Evolutionary conservation across 345 rosid genomes (phyloP), one percentile per base, ranked within the genome.

Genomic region (Erucastrum elatum): DNA sequence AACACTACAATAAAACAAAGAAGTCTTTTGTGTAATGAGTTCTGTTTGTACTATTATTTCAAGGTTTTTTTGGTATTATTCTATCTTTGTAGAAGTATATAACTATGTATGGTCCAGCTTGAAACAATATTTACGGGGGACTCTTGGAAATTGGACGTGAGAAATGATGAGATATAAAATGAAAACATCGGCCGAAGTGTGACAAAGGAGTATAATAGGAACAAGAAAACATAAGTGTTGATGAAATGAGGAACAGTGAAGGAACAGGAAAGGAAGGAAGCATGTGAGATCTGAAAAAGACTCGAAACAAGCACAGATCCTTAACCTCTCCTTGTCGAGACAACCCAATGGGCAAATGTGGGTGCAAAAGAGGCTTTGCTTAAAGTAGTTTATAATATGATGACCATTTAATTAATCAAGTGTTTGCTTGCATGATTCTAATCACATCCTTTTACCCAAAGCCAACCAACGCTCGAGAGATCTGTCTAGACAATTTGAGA

Each of bases 231-330:
- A 68, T 74, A 74, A 75, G 72, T 80, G 79, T 75, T 30, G 58
- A 61, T 68, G 75, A 75, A 70, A 75, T 27, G 62, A 75, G 83
- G 83, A 80, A 75, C 82, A 80, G 44, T 9, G 15, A 69, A 80
- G 79, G 67, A 80, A 80, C 83, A 80, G 64, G 79, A 75, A 75
- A 80, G 75, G 39, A 64, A 69, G 25, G 56, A 75, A 70, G 68
- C 83, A 80, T 80, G 83, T 80, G 83, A 75, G 82, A 53, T 27
- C 70, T 41, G 79, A 75, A 51, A 80, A 69, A 68, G 79, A 80
- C 70, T 10, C 70, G 63, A 56, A 68, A 63, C 72, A 75, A 74
- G 75, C 70, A 69, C 75, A 55, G 58, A 53, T 37, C 83, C 79
- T 80, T 74, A 39, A 70, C 72, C 71, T 5, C 75, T 80, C 76